Base-by-base conservation (phyloP, 306 rosid genomes). In the Aeschynomene evenia region DNA sequence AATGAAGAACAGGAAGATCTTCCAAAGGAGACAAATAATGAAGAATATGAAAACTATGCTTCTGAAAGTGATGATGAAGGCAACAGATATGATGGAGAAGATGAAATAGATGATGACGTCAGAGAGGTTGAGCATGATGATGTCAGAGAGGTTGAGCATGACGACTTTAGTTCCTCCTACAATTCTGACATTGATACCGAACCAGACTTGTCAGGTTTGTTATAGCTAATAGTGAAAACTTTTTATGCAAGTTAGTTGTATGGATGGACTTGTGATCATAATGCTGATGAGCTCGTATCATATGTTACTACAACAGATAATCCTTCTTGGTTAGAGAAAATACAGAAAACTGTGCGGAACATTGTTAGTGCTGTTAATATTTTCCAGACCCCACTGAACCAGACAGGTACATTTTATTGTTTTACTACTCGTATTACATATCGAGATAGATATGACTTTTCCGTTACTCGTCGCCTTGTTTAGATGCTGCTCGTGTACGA, bases 331-430 rank as follows among this genome's bases (percentile, higher is more conserved):
- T 72, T 91, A 79, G 92, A 85, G 83, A 91, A 84, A 83, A 81
- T 95, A 77, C 97, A 89, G 80, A 80, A 52, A 69, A 84, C 96
- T 58, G 91, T 89, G 10, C 68, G 83, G 52, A 84, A 77, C 75
- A 61, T 95, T 75, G 65, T 91, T 37, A 82, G 82, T 70, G 92
- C 78, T 71, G 91, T 95, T 34, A 89, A 91, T 80, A 42, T 95
- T 43, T 95, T 91, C 86, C 96, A 95, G 87, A 66, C 91, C 69
- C 91, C 97, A 36, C 89, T 91, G 77, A 95, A 91, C 76, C 95
- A 77, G 79, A 74, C 99, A 87, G 99, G 99, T 95, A 76, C 22
- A 24, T 40, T 24, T 21, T 40, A 48, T 58, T 50, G 20, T 34
- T 64, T 72, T 57, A 37, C 26, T 57, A 46, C 74, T 19, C 24